Evolutionary conservation across 176 grass and related monocot genomes (phyloP), one percentile per base, ranked within the genome.

Genomic region (Triticum urartu): DNA sequence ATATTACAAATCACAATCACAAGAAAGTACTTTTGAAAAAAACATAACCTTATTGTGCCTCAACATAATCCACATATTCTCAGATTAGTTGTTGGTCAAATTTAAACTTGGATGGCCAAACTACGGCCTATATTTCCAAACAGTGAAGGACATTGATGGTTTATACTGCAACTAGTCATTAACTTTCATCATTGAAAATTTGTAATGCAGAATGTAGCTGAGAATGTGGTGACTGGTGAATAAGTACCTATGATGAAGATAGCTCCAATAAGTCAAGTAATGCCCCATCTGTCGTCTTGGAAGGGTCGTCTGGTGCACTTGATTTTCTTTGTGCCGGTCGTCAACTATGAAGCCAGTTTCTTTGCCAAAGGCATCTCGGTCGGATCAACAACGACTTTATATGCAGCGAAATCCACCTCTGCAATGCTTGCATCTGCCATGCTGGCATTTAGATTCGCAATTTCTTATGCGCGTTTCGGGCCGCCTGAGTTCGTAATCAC

Each of bases 201-300:
- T 32, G 14, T 11, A 83, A 9, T 60, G 9, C 6, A 11, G 9
- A 22, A 45, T 75, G 59, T 12, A 25, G 25, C n/a, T 17, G 69
- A 74, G 25, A 75, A 73, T 9, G 6, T 9, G 11, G 22, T 63
- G 18, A 62, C 4, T 52, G 25, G 30, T 77, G 40, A 42, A 24
- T 75, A 58, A 77, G n/a, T 86, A 86, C 87, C 90, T 74, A 86
- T 83, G 74, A 89, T 83, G 33, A 92, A 79, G 70, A 78, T 77
- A 78, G 86, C 86, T 52, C 89, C 89, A 15, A 88, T 40, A 69
- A 89, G 73, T 79, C 87, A 83, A 66, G 72, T 65, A n/a, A n/a
- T 45, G 64, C 84, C 83, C 90, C 84, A 89, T 83, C 90, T 83
- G 80, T 92, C 90, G 3, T 30, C 28, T 30, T 30, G 28, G 28